Conservation (phyloP, 768 basidiomycete genomes). For the Austroboletus festivus region DNA sequence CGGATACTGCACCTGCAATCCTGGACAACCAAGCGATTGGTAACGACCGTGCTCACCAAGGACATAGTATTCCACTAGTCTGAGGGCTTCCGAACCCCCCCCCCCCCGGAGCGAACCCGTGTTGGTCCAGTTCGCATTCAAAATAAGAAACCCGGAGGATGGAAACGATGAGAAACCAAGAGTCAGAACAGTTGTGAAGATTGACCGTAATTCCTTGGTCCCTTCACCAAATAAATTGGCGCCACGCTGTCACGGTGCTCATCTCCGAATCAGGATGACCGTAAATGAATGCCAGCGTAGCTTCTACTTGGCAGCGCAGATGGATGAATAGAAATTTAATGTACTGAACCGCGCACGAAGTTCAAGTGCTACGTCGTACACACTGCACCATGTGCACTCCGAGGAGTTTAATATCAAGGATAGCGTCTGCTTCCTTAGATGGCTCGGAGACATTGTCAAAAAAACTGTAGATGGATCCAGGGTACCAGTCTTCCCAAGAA, state of each 20-base stretch:
- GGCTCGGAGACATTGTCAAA: no score
- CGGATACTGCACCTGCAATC: no score
- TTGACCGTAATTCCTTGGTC: constrained; percentile 84
- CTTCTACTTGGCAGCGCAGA: constrained; percentile 38
- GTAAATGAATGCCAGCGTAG: constrained; percentile 21
- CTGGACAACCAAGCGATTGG: neutral
- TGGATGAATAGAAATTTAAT: no score
- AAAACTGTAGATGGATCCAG: no score
- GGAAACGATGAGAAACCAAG: neutral
- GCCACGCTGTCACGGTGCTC: no score
- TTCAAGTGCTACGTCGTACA: no score
- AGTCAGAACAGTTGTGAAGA: no score
- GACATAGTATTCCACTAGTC: constrained; percentile 59
- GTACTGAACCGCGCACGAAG: no score
- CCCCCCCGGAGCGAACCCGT: constrained; percentile 88
- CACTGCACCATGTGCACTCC: no score
- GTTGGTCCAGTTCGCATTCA: constrained; percentile 92
- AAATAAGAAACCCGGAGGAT: constrained; percentile 72
- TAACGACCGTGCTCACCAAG: constrained; percentile 52
- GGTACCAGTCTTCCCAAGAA: no score
- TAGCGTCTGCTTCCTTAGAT: no score
- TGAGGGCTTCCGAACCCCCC: constrained; percentile 79
- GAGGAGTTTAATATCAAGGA: no score
- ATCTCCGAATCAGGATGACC: constrained; percentile 5
- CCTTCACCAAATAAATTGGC: constrained; percentile 66